Evolutionary conservation across 768 basidiomycete species (phyloP), one percentile per base, ranked within the genome.

Genomic region (Pholiota conissans): DNA sequence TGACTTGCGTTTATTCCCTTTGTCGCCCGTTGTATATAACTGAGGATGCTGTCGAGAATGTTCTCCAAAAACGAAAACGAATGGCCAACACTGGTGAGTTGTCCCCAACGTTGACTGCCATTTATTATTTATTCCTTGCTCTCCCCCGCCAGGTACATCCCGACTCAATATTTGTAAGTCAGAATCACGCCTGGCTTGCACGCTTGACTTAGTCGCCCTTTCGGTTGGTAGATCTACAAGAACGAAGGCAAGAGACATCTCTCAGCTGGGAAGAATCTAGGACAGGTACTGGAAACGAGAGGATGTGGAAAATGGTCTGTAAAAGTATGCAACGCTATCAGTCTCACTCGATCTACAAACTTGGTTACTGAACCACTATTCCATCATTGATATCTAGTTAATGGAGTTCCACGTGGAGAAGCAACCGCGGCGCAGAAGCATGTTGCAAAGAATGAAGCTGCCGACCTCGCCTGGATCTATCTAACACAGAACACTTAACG

Each of bases 221-320:
- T 51, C 32, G 28, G 32, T 20, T 37, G 52, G 47, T 56, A 88
- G 87, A 84, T 69, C 73, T 90, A 24, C 85, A 87, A 66, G 71
- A 69, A n/a, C 71, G 67, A 37, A 72, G 74, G 13, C 71, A 71
- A 30, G 65, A 74, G 32, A 56, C 78, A 16, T 64, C 79, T 27
- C 74, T 89, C 27, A 84, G 78, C 62, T 90, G 86, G 85, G 65
- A 74, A 20, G 83, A 86, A 46, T 74, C 71, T 0, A 66, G 63
- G 5, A 68, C 68, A 9, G 86, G 85, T 0, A 74, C 75, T 0
- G 70, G 69, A 11, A 76, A 85, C 53, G 70, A 68, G 3, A 80
- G 79, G 5, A 64, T 68, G 35, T 89, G 87, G 87, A 85, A 75
- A 1, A 78, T 74, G 2, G 61, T 78, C 5, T 89, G 86, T 69